Evolutionary conservation across 116 monocot genomes (phyloP).

Genomic region (Iris pallida): DNA sequence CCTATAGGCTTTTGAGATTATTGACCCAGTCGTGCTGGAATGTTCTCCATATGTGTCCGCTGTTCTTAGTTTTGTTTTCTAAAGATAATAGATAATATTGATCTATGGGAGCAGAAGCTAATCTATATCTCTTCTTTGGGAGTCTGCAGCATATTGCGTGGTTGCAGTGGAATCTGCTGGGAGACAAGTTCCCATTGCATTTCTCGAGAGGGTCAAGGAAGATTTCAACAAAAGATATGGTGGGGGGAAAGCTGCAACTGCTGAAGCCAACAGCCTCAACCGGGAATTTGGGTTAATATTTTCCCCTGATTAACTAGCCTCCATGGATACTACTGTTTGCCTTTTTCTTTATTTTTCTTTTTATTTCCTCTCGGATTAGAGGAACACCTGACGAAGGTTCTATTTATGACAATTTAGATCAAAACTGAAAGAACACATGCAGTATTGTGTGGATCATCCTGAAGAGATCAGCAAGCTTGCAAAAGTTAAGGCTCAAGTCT

Average conservation of each 20-base stretch:
- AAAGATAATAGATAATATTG: neutral
- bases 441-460: constrained; percentile 81
- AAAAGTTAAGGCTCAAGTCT: constrained; percentile 78
- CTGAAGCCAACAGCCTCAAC: constrained; percentile 54
- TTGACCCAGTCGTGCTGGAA: neutral
- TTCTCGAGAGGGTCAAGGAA: constrained; percentile 10
- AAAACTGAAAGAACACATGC: constrained; percentile 85
- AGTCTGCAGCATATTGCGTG: constrained; percentile 14
- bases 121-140: neutral
- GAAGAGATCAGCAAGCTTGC: constrained; percentile 80
- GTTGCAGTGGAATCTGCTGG: constrained; percentile 16
- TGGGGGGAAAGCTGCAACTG: constrained; percentile 68
- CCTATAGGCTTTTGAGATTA: neutral
- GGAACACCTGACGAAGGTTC: neutral
- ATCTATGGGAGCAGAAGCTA: neutral
- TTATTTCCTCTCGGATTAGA: neutral
- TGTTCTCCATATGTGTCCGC: neutral
- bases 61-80: too few relatives aligned
- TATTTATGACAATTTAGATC: constrained; percentile 25
- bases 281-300: constrained; percentile 64
- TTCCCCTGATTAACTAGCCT: too few relatives aligned
- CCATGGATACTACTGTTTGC: neutral
- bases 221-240: constrained; percentile 37
- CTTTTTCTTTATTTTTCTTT: too few relatives aligned
- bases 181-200: constrained; percentile 3